Evolutionary conservation across 2,329 filamentous ascomycete species (phyloP), one percentile per base, ranked within the genome.

Genomic region (Fusarium drepaniforme): DNA sequence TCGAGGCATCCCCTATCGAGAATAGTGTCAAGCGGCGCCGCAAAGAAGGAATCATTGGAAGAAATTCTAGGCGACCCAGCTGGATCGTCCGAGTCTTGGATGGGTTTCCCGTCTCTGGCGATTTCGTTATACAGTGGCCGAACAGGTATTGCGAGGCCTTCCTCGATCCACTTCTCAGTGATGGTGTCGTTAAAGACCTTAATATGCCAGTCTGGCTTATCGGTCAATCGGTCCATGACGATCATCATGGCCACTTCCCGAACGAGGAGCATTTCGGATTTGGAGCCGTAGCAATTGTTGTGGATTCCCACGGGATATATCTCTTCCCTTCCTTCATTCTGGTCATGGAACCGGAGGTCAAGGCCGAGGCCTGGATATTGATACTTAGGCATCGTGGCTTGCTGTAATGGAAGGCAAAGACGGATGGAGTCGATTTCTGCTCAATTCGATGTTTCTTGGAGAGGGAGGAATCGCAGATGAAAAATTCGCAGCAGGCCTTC

Each of bases 171-270:
- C 28, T 70, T 72, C 0, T 61, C 57, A 0, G 62, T 3, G 3
- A 76, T 70, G 0, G 3, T 4, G 0, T 76, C 56, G 3, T 81
- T 66, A 1, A 72, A 72, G 0, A 81, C 71, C 30, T 81, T 79
- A 9, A 64, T 4, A 4, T 78, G 68, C 75, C 77, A 81, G 11
- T 79, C 42, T 1, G 72, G 70, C 30, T 81, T 81, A 1, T 81
- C 79, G 0, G 78, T 80, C 18, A 81, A 30, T 2, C 62, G 65
- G 18, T 81, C 65, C 77, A 81, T 81, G 18, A 79, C 38, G 28
- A 70, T 71, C 74, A 81, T 72, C 80, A 81, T 81, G 2, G 69
- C 73, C 7, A 68, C 73, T 42, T 79, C 77, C 0, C 77, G 59
- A 0, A 75, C 25, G 2, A 72, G 40, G 1, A 77, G 33, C 46